These are phyloP conservation scores for Hypoxylon rickii DNA, from an alignment of 495 filamentous ascomycete species.

Conservation along the genomic window DNA sequence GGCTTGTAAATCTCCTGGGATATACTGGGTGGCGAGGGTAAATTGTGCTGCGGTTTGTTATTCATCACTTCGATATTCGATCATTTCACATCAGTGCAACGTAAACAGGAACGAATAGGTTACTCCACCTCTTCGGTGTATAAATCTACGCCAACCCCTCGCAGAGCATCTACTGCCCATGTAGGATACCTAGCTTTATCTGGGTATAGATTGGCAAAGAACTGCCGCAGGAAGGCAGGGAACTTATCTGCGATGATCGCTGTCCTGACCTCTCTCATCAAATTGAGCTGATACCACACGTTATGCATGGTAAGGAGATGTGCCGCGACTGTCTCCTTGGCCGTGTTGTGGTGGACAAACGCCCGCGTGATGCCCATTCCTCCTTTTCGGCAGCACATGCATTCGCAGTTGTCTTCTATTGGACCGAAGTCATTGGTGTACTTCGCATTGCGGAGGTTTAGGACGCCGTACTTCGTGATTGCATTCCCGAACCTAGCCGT, in stretches of 20 bases:
- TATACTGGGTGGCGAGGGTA: no score
- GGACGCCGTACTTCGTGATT: constrained; percentile 75
- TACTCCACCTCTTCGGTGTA: constrained; percentile 25
- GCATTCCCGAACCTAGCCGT: constrained; percentile 97
- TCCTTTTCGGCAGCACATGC: constrained; percentile 72
- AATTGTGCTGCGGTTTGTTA: no score
- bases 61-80: no score
- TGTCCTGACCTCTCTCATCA: constrained; percentile 76
- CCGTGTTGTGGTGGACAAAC: constrained; percentile 87
- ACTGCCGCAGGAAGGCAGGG: constrained; percentile 75
- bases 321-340: constrained; percentile 94
- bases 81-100: no score
- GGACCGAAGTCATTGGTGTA: constrained; percentile 82
- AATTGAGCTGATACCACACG: constrained; percentile 80
- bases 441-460: constrained; percentile 79
- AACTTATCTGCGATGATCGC: constrained; percentile 84
- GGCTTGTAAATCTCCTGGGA: no score
- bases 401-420: constrained; percentile 80
- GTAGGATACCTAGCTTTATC: constrained; percentile 70
- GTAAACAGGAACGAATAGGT: background rate
- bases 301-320: constrained; percentile 96
- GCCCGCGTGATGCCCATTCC: constrained; percentile 85
- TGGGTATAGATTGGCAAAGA: constrained; percentile 73
- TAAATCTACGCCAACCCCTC: constrained; percentile 83
- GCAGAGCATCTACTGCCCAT: constrained; percentile 87